Conservation (phyloP, 192 early-diverging fungal genomes). For the Linnemannia elongata region DNA sequence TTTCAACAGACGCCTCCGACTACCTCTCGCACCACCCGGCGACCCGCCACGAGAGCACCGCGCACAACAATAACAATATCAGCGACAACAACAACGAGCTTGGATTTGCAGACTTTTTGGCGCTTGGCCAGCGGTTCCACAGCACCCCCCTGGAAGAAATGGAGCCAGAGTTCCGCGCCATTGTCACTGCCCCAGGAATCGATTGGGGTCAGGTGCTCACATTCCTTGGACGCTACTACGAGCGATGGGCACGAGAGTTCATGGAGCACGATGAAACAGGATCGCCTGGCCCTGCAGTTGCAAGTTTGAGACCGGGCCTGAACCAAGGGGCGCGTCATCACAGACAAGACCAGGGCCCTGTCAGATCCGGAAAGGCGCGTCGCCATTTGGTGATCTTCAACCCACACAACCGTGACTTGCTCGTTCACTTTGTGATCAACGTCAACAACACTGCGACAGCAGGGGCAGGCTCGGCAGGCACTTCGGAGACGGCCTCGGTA, state of each 20-base stretch:
- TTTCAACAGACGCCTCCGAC: conserved; percentile 18
- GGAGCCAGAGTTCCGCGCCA: conserved; percentile 56
- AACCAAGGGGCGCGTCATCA: neutral
- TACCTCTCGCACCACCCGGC: conserved; percentile 21
- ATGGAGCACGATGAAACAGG: conserved; percentile 47
- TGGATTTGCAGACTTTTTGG: conserved; percentile 59
- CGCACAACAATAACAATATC: conserved; percentile 6
- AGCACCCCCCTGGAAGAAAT: conserved; percentile 54
- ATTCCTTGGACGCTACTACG: conserved; percentile 49
- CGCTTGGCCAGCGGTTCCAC: conserved; percentile 55
- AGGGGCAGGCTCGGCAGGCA: neutral
- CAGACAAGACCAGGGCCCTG: neutral
- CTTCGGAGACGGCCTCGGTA: neutral
- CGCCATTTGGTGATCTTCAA: conserved; percentile 62
- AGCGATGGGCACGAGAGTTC: conserved; percentile 51
- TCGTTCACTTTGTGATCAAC: conserved; percentile 59
- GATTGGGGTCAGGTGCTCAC: conserved; percentile 56
- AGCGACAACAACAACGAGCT: conserved; percentile 25
- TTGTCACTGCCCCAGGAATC: conserved; percentile 48
- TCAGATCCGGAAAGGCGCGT: conserved; percentile 12
- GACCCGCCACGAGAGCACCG: conserved; percentile 9
- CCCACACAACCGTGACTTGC: conserved; percentile 48
- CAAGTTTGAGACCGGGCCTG: conserved; percentile 23
- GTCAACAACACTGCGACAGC: conserved; percentile 9
- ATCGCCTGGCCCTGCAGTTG: conserved; percentile 22